phyloP scores from a whole-genome alignment of 1,139 yeast species.

The Nakaseomyces glabratus region DNA sequence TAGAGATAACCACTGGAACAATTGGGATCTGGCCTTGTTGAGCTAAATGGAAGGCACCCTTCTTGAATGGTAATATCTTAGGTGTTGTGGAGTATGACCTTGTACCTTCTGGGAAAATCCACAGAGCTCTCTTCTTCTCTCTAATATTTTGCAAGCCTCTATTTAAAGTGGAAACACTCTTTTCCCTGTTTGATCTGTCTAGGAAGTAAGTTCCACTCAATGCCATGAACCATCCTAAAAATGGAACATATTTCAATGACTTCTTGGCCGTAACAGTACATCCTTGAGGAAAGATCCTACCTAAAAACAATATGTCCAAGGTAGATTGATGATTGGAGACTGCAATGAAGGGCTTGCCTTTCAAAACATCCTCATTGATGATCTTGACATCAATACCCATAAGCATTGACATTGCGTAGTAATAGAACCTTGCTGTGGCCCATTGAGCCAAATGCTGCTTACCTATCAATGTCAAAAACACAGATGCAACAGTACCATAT shows the following conservation, averaged over 20 bases:
- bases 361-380: conserved; percentile 49
- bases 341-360: conserved; percentile 65
- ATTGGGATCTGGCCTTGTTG: conserved; percentile 84
- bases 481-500: conserved; percentile 71
- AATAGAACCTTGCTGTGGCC: conserved; percentile 79
- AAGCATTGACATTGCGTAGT: conserved; percentile 46
- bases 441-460: conserved; percentile 79
- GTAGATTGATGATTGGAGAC: conserved; percentile 90
- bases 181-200: conserved; percentile 70
- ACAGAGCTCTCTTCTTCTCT: conserved; percentile 56
- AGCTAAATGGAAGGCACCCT: conserved; percentile 97
- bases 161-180: conserved; percentile 67
- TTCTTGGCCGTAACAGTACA: conserved; percentile 91
- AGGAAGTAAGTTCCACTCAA: conserved; percentile 85
- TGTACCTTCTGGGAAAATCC: conserved; percentile 93
- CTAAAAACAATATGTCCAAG: conserved; percentile 71
- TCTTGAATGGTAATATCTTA: conserved; percentile 76
- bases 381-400: conserved; percentile 65
- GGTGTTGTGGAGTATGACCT: conserved; percentile 67
- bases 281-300: conserved; percentile 75
- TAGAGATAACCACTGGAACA: conserved; percentile 78
- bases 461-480: conserved; percentile 56
- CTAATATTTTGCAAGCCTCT: conserved; percentile 56
- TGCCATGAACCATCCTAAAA: conserved; percentile 94
- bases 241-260: conserved; percentile 76